Percentiles rank a stretch among this genome's conserved stretches.
Evolutionary conservation across 129 eudicot genomes (phyloP).

Genomic region (Flaveria bidentis): DNA sequence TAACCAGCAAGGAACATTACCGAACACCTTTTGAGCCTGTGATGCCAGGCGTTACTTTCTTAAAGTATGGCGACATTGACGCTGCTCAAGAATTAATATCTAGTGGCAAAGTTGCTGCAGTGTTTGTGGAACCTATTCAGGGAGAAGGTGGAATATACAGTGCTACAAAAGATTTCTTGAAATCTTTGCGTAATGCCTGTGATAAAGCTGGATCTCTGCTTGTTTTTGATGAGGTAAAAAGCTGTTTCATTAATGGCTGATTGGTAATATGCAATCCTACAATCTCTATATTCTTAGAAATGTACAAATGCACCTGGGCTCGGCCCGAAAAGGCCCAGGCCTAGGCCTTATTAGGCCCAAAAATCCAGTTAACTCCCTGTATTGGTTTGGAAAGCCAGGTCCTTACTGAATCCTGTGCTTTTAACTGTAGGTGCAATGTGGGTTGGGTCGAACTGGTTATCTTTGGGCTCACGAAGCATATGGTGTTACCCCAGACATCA

Average conservation of each 20-base stretch:
- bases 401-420: neutral
- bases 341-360: neutral
- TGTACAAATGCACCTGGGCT: neutral
- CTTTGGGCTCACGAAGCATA: conserved; percentile 94
- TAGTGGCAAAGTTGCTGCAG: conserved; percentile 79
- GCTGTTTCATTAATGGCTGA: neutral
- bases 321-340: neutral
- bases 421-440: conserved; percentile 74
- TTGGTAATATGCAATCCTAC: conserved; percentile 7
- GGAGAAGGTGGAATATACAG: conserved; percentile 95
- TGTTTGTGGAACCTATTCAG: conserved; percentile 86
- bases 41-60: conserved; percentile 85
- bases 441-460: conserved; percentile 81
- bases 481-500: conserved; percentile 65
- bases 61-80: conserved; percentile 61
- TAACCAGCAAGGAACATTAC: conserved; percentile 92
- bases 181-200: conserved; percentile 62
- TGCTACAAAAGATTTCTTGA: conserved; percentile 77
- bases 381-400: neutral
- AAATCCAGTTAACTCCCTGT: neutral
- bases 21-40: conserved; percentile 86
- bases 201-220: conserved; percentile 75
- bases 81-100: conserved; percentile 58
- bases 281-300: neutral
- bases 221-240: conserved; percentile 73